Percentiles rank a stretch among this genome's conserved stretches.
Evolutionary conservation across 1,139 yeast species (phyloP).

Genomic region (Debaryomyces nepalensis): DNA sequence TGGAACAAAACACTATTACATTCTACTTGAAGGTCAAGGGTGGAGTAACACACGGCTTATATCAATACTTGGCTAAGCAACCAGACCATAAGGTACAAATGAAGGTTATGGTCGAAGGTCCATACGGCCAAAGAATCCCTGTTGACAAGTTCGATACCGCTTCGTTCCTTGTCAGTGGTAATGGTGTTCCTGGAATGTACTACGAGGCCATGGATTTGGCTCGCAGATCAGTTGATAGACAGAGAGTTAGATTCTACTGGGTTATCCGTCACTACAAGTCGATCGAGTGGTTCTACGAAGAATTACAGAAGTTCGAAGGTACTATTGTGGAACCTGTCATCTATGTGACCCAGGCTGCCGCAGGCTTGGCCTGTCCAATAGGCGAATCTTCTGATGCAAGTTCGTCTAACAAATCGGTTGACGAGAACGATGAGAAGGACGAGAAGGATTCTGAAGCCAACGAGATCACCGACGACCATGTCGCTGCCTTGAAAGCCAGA

Average conservation of each 20-base stretch:
- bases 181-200: constrained; percentile 48
- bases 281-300: constrained; percentile 41
- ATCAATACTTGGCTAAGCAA: constrained; percentile 32
- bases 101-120: constrained; percentile 46
- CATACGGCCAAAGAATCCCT: constrained; percentile 42
- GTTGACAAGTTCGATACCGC: constrained; percentile 36
- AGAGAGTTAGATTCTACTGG: constrained; percentile 38
- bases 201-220: constrained; percentile 41
- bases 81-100: constrained; percentile 31
- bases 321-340: constrained; percentile 33
- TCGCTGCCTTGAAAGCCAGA: constrained; percentile 22
- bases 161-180: constrained; percentile 48
- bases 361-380: constrained; percentile 20
- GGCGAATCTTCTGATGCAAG: constrained; percentile 10
- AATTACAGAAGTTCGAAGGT: constrained; percentile 29
- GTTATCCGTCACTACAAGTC: constrained; percentile 39
- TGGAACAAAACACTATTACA: constrained; percentile 30
- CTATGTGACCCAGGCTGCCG: constrained; percentile 37
- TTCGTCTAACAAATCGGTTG: constrained; percentile 5
- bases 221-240: constrained; percentile 21
- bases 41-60: constrained; percentile 41
- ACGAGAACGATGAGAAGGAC: constrained; percentile 11
- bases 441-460: constrained; percentile 6
- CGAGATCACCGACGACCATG: constrained; percentile 18
- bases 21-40: constrained; percentile 41